These are phyloP conservation scores for Pinus albicaulis DNA, from an alignment of 75 land plant genomes.

Conservation along the genomic window DNA sequence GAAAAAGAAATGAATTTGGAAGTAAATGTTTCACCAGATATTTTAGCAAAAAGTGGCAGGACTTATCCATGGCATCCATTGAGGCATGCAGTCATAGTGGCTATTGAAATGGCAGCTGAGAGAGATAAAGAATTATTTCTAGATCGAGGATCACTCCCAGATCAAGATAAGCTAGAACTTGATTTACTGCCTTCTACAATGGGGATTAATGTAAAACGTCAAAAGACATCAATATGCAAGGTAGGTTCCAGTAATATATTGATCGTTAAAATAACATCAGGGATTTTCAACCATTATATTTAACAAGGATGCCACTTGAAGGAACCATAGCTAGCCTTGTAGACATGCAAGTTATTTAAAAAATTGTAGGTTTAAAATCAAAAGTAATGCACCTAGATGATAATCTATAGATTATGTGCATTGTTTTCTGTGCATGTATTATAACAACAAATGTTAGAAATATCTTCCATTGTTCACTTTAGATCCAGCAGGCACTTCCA, in stretches of 20 bases:
- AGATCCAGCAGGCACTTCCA: too few relatives aligned
- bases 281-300: background rate
- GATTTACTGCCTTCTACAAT: background rate
- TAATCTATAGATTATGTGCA: too few relatives aligned
- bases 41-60: background rate
- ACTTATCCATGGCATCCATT: conserved; percentile 70
- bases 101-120: conserved; percentile 80
- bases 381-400: too few relatives aligned
- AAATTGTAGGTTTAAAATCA: too few relatives aligned
- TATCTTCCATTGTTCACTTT: too few relatives aligned
- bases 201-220: conserved; percentile 37
- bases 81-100: conserved; percentile 90
- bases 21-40: conserved; percentile 4
- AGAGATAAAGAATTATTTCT: conserved; percentile 62
- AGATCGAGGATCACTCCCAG: background rate
- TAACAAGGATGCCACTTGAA: background rate
- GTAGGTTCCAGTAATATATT: conserved; percentile 10
- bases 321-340: too few relatives aligned
- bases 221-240: conserved; percentile 29
- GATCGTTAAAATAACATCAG: background rate
- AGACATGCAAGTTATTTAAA: too few relatives aligned
- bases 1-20: background rate
- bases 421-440: too few relatives aligned
- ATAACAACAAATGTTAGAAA: too few relatives aligned
- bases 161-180: background rate